These are phyloP conservation scores for Penicillium crystallinum DNA, from an alignment of 495 filamentous ascomycete species.

Conservation along the genomic window DNA sequence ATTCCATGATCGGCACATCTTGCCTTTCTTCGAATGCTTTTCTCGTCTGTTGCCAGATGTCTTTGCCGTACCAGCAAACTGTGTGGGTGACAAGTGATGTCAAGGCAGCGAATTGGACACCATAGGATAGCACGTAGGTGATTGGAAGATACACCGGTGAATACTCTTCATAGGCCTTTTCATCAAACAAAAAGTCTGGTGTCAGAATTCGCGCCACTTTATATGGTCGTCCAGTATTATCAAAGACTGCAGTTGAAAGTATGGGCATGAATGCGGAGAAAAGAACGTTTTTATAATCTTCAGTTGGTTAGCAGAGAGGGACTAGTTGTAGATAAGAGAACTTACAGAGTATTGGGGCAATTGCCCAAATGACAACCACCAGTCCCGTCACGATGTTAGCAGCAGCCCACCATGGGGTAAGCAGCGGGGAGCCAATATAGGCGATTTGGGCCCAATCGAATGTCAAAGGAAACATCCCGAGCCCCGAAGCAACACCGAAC, in stretches of 20 bases:
- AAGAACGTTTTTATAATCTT: conserved; percentile 67
- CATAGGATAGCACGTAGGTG: conserved; percentile 77
- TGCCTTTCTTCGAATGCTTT: conserved; percentile 24
- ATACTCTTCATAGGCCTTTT: conserved; percentile 67
- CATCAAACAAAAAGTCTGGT: conserved; percentile 65
- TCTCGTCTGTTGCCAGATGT: conserved; percentile 27
- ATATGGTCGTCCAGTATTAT: conserved; percentile 74
- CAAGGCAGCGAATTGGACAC: conserved; percentile 75
- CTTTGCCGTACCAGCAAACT: conserved; percentile 25
- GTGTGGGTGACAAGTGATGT: conserved; percentile 46
- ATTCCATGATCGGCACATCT: conserved; percentile 17
- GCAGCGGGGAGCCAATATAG: conserved; percentile 78
- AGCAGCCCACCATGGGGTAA: conserved; percentile 85
- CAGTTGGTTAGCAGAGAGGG: background rate
- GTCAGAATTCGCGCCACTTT: conserved; percentile 75
- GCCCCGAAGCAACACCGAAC: conserved; percentile 78
- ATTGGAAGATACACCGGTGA: conserved; percentile 79
- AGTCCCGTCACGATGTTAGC: conserved; percentile 80
- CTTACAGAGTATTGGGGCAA: conserved; percentile 61
- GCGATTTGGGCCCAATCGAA: conserved; percentile 92
- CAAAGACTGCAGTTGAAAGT: conserved; percentile 71
- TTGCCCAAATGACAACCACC: conserved; percentile 76
- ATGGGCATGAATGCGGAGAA: conserved; percentile 73
- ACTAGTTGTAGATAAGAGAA: background rate
- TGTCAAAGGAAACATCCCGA: conserved; percentile 78